A percentile compares a stretch with the other conserved stretches of the same genome.
These are phyloP conservation scores for Trichoderma sp. DNA, from an alignment of 2,329 filamentous ascomycete genomes.

Conservation along the genomic window DNA sequence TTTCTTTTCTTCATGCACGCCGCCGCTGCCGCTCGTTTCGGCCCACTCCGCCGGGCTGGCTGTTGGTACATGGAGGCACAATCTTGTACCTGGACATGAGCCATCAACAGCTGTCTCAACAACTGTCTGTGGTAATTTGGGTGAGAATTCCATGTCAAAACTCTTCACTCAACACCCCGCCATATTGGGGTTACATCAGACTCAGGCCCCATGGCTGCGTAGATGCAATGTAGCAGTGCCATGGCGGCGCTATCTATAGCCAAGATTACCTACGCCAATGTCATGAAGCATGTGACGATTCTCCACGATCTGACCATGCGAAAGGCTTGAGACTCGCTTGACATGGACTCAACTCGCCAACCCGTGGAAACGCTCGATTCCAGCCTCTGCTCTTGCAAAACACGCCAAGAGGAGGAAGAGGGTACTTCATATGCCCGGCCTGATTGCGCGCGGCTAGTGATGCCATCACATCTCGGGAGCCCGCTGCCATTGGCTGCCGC, in stretches of 20 bases:
- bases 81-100: no score
- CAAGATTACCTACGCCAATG: background rate
- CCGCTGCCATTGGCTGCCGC: constrained; percentile 11
- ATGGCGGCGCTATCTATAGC: background rate
- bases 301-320: background rate
- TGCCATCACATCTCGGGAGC: constrained; percentile 11
- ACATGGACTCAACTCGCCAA: background rate
- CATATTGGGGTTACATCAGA: background rate
- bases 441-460: constrained; percentile 19
- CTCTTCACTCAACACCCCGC: background rate
- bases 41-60: constrained; percentile 1
- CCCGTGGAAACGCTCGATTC: background rate
- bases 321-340: background rate
- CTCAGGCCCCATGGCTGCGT: background rate
- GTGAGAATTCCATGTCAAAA: background rate
- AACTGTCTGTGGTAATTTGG: no score
- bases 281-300: background rate
- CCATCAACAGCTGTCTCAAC: no score
- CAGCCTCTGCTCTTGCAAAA: background rate
- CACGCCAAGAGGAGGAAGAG: background rate
- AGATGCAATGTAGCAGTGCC: background rate
- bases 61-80: background rate
- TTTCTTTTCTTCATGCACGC: background rate
- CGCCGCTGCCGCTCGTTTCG: constrained; percentile 7
- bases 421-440: background rate